phyloP scores from a whole-genome alignment of 73 alveolate genomes.

The Paramecium caudatum region DNA sequence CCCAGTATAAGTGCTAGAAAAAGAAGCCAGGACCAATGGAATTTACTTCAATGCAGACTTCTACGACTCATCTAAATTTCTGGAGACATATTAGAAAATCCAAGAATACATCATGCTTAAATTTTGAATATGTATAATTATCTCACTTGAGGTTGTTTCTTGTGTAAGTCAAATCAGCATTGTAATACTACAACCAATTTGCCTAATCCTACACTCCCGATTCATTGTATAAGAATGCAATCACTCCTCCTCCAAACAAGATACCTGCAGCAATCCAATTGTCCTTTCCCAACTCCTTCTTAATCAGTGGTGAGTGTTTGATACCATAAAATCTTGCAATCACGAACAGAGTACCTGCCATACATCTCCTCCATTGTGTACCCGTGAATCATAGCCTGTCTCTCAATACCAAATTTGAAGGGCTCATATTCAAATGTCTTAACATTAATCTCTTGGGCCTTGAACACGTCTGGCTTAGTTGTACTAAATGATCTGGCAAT shows the following conservation, averaged over 20 bases:
- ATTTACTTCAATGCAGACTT: slow-evolving; percentile 27
- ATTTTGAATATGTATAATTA: neutral
- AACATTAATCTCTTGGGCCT: neutral
- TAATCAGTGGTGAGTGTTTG: slow-evolving; percentile 69
- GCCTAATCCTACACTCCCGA: slow-evolving; percentile 23
- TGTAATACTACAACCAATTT: slow-evolving; percentile 33
- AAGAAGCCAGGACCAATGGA: slow-evolving; percentile 24
- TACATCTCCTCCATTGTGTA: slow-evolving; percentile 77
- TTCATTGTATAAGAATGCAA: slow-evolving; percentile 14
- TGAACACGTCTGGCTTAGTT: slow-evolving; percentile 30
- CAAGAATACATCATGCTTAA: neutral
- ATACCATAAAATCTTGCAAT: slow-evolving; percentile 59
- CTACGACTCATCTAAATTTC: slow-evolving; percentile 2
- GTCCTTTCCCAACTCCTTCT: slow-evolving; percentile 69
- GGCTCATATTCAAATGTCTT: slow-evolving; percentile 72
- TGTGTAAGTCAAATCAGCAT: slow-evolving; percentile 28
- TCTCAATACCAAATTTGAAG: slow-evolving; percentile 74
- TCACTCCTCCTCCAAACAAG: neutral
- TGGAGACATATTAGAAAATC: neutral
- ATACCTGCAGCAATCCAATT: neutral
- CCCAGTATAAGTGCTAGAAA: slow-evolving; percentile 14
- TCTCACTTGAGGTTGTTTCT: slow-evolving; percentile 58
- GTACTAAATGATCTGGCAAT: slow-evolving; percentile 30
- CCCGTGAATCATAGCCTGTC: slow-evolving; percentile 72
- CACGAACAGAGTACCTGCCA: slow-evolving; percentile 29